These are phyloP conservation scores for Neoarthrinium moseri DNA, from an alignment of 2,329 filamentous ascomycete species.

Conservation along the genomic window DNA sequence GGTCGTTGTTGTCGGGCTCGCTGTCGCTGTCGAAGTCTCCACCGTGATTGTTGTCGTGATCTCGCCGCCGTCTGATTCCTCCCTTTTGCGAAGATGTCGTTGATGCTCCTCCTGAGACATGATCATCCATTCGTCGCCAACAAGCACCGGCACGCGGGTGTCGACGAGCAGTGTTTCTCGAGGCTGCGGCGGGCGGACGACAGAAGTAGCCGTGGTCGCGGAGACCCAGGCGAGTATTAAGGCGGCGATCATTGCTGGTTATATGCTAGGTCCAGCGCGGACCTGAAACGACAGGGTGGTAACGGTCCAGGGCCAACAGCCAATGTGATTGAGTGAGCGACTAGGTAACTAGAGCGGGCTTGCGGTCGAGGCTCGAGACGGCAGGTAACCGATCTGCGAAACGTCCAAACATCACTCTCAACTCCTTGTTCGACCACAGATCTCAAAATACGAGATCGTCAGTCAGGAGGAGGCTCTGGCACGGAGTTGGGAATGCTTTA, in stretches of 20 bases:
- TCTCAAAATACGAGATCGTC: too few species aligned
- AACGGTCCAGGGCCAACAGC: constrained; percentile 14
- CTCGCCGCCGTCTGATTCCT: constrained; percentile 5
- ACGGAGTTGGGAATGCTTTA: too few species aligned
- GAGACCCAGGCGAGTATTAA: constrained; percentile 26
- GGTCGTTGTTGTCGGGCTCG: constrained; percentile 22
- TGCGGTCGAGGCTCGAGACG: constrained; percentile 16
- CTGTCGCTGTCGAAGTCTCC: constrained; percentile 20
- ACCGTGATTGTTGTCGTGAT: constrained; percentile 30
- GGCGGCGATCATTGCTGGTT: constrained; percentile 30
- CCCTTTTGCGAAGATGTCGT: constrained; percentile 20
- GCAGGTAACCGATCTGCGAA: constrained; percentile 21
- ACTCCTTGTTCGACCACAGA: constrained; percentile 13
- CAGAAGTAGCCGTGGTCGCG: constrained; percentile 22
- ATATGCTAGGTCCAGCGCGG: constrained; percentile 18
- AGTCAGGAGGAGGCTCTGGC: too few species aligned
- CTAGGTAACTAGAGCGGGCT: too few species aligned
- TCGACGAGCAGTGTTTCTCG: constrained; percentile 35
- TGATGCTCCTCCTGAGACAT: constrained; percentile 33
- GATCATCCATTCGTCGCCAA: constrained; percentile 35
- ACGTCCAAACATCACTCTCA: constrained; percentile 22
- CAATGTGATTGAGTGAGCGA: constrained; percentile 14
- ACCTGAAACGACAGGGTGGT: constrained; percentile 23
- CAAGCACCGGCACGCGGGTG: constrained; percentile 30
- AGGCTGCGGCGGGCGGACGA: constrained; percentile 21